Percentiles rank a stretch among this genome's conserved stretches.
phyloP scores from a whole-genome alignment of 306 rosid species.

The Spatholobus suberectus region DNA sequence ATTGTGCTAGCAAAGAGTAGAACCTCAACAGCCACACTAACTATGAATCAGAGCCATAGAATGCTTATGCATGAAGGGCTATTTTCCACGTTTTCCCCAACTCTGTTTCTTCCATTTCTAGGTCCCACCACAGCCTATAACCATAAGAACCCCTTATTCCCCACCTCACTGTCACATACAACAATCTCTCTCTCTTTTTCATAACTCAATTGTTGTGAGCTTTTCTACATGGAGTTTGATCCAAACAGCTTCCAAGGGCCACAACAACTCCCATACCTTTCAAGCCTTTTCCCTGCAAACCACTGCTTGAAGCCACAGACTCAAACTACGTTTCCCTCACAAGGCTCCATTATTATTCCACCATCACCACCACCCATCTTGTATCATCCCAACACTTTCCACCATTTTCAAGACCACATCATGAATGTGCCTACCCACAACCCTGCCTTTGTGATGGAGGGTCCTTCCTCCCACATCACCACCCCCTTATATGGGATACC shows the following conservation, averaged over 20 bases:
- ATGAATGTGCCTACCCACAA: background rate
- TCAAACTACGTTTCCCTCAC: background rate
- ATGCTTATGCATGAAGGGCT: slow-evolving; percentile 9
- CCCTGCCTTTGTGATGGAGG: background rate
- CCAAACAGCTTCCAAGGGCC: background rate
- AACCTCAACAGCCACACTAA: slow-evolving; percentile 54
- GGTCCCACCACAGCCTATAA: background rate
- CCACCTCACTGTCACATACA: background rate
- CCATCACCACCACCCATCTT: background rate
- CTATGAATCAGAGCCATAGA: slow-evolving; percentile 44
- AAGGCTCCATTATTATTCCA: background rate
- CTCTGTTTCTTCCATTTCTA: background rate
- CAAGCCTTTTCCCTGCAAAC: background rate
- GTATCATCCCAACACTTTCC: background rate
- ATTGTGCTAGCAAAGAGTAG: background rate
- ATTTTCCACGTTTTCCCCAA: slow-evolving; percentile 23
- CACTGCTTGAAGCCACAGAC: background rate
- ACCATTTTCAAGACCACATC: too few species aligned
- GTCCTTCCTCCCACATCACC: background rate
- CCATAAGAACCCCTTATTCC: slow-evolving; percentile 21
- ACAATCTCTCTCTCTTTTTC: background rate
- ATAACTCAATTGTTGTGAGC: background rate
- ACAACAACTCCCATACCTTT: background rate
- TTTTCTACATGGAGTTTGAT: background rate
- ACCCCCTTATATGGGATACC: background rate